phyloP scores from a whole-genome alignment of 495 filamentous ascomycete species.

The Collariella sp. region DNA sequence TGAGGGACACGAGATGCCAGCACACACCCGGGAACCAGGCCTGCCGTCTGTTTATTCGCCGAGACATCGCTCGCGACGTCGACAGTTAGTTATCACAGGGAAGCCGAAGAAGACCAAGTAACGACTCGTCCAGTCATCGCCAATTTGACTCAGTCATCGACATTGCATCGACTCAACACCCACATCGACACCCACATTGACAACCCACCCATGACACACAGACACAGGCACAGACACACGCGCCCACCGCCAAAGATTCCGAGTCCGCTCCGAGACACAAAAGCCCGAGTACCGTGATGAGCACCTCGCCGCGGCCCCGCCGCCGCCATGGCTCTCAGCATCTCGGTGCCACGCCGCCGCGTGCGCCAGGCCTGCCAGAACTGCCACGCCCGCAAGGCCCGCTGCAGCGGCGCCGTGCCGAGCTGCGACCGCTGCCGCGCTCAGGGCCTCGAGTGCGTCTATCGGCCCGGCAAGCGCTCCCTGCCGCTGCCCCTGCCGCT shows the following conservation, averaged over 20 bases:
- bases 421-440: constrained; percentile 39
- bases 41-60: not conserved
- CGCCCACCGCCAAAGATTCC: not conserved
- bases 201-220: not conserved
- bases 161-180: too few relatives aligned
- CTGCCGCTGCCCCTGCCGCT: constrained; percentile 12
- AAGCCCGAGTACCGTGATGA: too few relatives aligned
- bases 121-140: not conserved
- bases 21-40: not conserved
- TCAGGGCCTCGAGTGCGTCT: constrained; percentile 42
- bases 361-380: constrained; percentile 42
- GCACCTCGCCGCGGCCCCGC: constrained; percentile 24
- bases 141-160: too few relatives aligned
- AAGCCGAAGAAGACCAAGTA: not conserved
- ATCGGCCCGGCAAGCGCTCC: constrained; percentile 39
- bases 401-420: constrained; percentile 41
- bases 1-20: constrained; percentile 6
- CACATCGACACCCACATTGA: not conserved
- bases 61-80: not conserved
- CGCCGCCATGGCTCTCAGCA: constrained; percentile 34
- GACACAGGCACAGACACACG: not conserved
- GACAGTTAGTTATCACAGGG: not conserved
- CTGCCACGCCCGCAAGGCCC: constrained; percentile 42
- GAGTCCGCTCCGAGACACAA: constrained; percentile 4
- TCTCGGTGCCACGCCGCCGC: constrained; percentile 39